phyloP scores from a whole-genome alignment of 2,329 filamentous ascomycete species.

The Trichoderma pleuroti region DNA sequence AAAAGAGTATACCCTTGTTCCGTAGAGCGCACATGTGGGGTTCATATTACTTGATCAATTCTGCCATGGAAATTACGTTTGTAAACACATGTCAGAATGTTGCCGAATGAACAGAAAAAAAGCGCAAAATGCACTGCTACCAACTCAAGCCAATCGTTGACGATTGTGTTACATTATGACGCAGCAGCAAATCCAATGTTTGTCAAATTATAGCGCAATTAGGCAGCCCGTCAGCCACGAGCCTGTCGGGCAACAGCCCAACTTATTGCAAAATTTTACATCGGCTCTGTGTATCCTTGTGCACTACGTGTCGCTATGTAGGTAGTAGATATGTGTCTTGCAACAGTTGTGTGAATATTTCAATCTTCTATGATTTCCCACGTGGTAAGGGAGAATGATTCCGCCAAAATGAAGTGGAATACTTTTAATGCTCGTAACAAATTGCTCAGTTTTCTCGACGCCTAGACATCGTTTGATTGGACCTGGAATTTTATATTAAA shows the following conservation, averaged over 20 bases:
- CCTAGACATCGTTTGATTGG: background rate
- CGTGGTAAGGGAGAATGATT: background rate
- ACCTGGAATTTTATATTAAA: background rate
- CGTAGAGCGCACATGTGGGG: background rate
- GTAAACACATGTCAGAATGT: background rate
- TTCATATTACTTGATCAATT: background rate
- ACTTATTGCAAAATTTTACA: background rate
- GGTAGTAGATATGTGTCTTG: background rate
- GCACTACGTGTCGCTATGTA: background rate
- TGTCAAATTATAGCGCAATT: background rate
- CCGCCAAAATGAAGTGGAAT: background rate
- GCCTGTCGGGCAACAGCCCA: background rate
- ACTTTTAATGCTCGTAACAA: background rate
- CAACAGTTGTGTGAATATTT: background rate
- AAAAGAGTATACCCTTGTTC: fast-evolving
- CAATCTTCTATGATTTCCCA: background rate
- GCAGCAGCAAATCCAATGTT: background rate
- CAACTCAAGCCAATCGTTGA: background rate
- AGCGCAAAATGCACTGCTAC: background rate
- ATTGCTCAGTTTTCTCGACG: background rate
- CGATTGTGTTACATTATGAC: background rate
- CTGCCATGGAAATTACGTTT: background rate
- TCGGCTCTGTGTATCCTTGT: background rate
- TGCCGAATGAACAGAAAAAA: background rate
- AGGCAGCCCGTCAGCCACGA: background rate